Evolutionary conservation across 352 stramenopile species (phyloP).

Genomic region (Phytophthora fragariae): DNA sequence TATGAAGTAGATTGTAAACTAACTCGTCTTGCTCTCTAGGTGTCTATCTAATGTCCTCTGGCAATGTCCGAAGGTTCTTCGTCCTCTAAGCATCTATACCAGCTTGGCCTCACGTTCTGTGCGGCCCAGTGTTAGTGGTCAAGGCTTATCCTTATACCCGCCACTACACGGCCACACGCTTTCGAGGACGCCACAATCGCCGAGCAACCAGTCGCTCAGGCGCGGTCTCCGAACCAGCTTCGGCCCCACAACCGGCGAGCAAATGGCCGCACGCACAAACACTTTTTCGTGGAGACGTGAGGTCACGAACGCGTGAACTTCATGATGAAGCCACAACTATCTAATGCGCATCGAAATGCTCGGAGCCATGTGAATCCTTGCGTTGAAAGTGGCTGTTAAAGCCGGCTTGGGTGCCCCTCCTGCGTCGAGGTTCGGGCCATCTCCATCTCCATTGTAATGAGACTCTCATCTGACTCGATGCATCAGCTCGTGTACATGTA

Average conservation of each 20-base stretch:
- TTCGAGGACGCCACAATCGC: slow-evolving; percentile 30
- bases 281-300: slow-evolving; percentile 4
- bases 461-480: slow-evolving; percentile 20
- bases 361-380: background rate
- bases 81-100: too few relatives aligned
- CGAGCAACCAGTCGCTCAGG: slow-evolving; percentile 18
- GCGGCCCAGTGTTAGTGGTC: too few relatives aligned
- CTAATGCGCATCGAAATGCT: background rate
- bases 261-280: slow-evolving; percentile 2
- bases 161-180: slow-evolving; percentile 17
- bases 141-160: too few relatives aligned
- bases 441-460: slow-evolving; percentile 5
- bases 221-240: background rate
- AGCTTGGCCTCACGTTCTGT: too few relatives aligned
- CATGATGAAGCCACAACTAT: slow-evolving; percentile 12
- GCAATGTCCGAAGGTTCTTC: too few relatives aligned
- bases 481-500: background rate
- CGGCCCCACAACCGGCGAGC: slow-evolving; percentile 11
- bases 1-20: too few relatives aligned
- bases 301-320: background rate
- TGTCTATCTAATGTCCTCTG: too few relatives aligned
- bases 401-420: background rate
- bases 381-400: slow-evolving; percentile 8
- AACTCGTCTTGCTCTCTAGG: too few relatives aligned
- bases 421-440: slow-evolving; percentile 2